phyloP scores from a whole-genome alignment of 192 early-diverging fungal species.

The Coemansia sp. region DNA sequence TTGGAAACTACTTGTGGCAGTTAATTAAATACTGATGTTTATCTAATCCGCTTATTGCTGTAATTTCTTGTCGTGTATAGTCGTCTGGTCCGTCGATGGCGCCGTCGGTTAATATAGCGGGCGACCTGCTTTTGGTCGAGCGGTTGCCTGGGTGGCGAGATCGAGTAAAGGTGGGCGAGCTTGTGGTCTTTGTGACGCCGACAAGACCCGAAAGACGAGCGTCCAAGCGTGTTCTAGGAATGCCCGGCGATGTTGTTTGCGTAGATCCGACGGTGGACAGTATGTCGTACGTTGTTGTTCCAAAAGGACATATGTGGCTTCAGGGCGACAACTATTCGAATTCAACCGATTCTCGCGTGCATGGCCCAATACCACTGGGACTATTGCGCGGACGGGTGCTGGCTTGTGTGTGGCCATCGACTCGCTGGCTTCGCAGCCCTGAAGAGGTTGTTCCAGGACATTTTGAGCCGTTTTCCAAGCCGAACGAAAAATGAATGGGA shows the following conservation, averaged over 20 bases:
- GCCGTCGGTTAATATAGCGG: slow-evolving; percentile 81
- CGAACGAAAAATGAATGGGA: neutral
- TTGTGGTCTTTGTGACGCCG: slow-evolving; percentile 78
- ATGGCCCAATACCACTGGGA: slow-evolving; percentile 85
- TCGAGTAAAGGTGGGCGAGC: slow-evolving; percentile 66
- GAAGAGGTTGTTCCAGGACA: slow-evolving; percentile 35
- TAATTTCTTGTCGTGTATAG: slow-evolving; percentile 7
- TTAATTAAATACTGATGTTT: neutral
- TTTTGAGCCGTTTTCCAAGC: slow-evolving; percentile 9
- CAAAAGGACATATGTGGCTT: slow-evolving; percentile 86
- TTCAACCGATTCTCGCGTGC: slow-evolving; percentile 86
- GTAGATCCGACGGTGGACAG: slow-evolving; percentile 69
- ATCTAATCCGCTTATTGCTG: neutral
- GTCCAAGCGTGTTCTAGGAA: slow-evolving; percentile 81
- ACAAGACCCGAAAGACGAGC: slow-evolving; percentile 63
- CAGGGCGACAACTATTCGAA: slow-evolving; percentile 89
- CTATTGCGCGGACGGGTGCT: slow-evolving; percentile 77
- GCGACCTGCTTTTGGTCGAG: slow-evolving; percentile 77
- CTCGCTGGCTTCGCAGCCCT: slow-evolving; percentile 18
- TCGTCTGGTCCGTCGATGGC: slow-evolving; percentile 87
- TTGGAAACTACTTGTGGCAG: neutral
- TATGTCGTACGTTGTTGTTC: slow-evolving; percentile 72
- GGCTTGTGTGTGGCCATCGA: slow-evolving; percentile 57
- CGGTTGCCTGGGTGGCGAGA: slow-evolving; percentile 58
- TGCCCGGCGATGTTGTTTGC: slow-evolving; percentile 79